Conservation (phyloP, 164 flowering plant species). For the Amborella trichopoda region DNA sequence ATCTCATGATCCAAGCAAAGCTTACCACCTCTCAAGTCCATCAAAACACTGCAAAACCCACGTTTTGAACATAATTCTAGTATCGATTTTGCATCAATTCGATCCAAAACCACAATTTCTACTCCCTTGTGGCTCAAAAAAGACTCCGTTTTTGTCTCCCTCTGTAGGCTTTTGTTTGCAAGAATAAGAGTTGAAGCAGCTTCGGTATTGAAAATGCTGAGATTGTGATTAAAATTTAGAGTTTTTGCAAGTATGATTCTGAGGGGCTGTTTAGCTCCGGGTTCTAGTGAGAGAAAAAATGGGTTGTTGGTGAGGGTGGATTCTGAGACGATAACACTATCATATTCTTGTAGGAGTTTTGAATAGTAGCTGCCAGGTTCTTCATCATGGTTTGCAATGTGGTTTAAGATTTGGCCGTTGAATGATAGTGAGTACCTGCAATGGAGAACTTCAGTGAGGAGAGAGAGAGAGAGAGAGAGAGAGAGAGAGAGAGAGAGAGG, state of each 20-base stretch:
- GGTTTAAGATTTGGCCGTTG: conserved; percentile 44
- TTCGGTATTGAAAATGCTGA: conserved; percentile 10
- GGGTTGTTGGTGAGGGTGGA: conserved; percentile 17
- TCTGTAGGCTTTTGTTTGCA: conserved; percentile 23
- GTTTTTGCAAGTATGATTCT: conserved; percentile 29
- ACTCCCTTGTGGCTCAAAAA: conserved; percentile 24
- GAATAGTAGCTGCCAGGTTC: conserved; percentile 76
- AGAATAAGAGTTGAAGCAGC: conserved; percentile 32
- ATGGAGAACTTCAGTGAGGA: too few species aligned
- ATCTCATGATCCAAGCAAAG: conserved; percentile 29
- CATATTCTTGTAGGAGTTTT: conserved; percentile 56
- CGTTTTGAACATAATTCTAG: conserved; percentile 42
- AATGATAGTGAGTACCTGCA: conserved; percentile 69
- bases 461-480: too few species aligned
- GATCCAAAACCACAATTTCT: conserved; percentile 46
- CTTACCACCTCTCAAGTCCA: conserved; percentile 43
- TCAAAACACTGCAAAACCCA: conserved; percentile 57
- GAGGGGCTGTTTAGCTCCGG: conserved; percentile 68
- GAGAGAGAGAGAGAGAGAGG: too few species aligned
- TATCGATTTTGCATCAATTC: conserved; percentile 29
- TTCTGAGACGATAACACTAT: conserved; percentile 49
- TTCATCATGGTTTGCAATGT: conserved; percentile 40
- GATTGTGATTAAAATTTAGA: conserved; percentile 14
- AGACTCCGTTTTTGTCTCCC: conserved; percentile 13
- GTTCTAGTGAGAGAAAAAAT: conserved; percentile 41